Base-by-base conservation (phyloP, 306 rosid species). In the Alnus glutinosa region DNA sequence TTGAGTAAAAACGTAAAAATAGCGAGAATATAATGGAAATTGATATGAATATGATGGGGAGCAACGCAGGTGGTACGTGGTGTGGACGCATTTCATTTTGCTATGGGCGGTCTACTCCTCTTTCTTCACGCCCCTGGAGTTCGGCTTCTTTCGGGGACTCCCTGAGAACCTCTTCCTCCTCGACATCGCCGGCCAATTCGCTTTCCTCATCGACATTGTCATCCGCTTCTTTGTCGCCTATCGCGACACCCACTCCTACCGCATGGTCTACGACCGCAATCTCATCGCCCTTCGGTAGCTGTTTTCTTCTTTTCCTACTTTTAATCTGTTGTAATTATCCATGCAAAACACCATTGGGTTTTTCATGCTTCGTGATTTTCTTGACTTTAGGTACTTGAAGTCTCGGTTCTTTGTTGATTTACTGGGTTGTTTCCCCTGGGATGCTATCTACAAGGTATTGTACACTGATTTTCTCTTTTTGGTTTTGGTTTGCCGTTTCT, bases 111-210 rank as follows among this genome's bases (percentile, higher is more conserved):
- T 86, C 3, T 89, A 89, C 84, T 91, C 95, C 1, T 89, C 95
- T 39, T 91, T 91, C 84, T 89, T 91, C 90, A 91, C 95, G 1
- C 92, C 95, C 0, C 57, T 91, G 75, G 95, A 91, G 81, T 91
- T 91, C 2, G 95, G 91, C 10, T 91, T 91, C 90, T 89, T 91
- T 85, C 59, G 91, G 63, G 95, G 95, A 1, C 71, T 91, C 15
- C 90, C 89, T 2, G 77, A 89, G 68, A 44, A 91, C 11, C 87
- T 91, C 23, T 91, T 91, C 88, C 75, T 91, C 57, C 89, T 91
- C 1, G 95, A 91, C 86, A 86, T 84, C 6, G 90, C 85, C 1
- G 92, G 95, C 1, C 95, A 91, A 72, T 12, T 91, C 3, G 89
- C 86, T 9, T 91, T 91, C 66, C 89, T 91, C 57, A 0, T 91